A percentile compares a stretch with the other conserved stretches of the same genome.
Evolutionary conservation across 129 eudicot genomes (phyloP).

Genomic region (Saposhnikovia divaricata): DNA sequence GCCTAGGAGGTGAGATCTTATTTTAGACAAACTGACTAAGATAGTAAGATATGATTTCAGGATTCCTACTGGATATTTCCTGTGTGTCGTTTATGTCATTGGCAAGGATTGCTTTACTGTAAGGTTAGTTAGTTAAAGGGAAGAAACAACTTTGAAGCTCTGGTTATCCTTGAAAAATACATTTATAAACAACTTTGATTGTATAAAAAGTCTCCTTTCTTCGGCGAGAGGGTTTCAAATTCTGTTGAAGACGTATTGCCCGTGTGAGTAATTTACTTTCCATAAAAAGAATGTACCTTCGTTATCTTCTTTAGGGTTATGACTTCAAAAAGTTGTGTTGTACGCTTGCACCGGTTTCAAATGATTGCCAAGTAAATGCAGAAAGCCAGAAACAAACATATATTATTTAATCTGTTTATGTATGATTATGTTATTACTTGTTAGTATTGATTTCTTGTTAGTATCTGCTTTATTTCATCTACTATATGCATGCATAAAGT

Average conservation of each 20-base stretch:
- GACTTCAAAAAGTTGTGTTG: not conserved
- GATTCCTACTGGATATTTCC: not conserved
- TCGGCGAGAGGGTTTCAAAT: not conserved
- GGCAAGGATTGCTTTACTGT: not conserved
- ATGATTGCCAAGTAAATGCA: not conserved
- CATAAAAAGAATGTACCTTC: too few species aligned
- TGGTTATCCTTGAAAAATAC: too few species aligned
- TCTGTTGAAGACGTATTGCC: not conserved
- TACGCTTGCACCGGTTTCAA: not conserved
- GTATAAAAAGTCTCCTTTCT: not conserved
- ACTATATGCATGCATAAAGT: too few species aligned
- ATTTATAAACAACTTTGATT: too few species aligned
- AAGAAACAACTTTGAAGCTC: too few species aligned
- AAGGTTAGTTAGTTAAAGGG: too few species aligned
- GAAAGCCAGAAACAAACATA: not conserved
- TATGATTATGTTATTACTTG: too few species aligned
- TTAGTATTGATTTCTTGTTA: too few species aligned
- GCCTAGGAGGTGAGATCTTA: not conserved
- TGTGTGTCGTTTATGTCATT: not conserved
- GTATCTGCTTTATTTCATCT: too few species aligned
- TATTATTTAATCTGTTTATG: too few species aligned
- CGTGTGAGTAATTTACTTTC: not conserved
- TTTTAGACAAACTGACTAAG: not conserved
- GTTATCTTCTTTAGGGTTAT: not conserved
- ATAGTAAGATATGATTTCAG: not conserved